Conservation (phyloP, 768 basidiomycete genomes). For the Russula abietina region DNA sequence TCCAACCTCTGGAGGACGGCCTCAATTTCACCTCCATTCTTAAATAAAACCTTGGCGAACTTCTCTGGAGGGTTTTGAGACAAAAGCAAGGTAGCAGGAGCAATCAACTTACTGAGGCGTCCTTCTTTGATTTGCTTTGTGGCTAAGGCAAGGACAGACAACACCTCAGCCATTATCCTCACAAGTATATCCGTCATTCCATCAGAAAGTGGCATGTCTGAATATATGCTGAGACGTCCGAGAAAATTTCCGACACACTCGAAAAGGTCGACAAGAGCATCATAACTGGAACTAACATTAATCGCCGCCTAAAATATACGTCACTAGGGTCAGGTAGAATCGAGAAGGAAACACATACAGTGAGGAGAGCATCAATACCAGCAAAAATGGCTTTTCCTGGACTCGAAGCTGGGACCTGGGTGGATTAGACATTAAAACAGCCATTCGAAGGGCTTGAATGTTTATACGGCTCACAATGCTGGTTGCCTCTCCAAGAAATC, state of each 20-base stretch:
- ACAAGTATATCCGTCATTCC: conserved; percentile 4
- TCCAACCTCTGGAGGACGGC: conserved; percentile 4
- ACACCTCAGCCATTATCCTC: conserved; percentile 6
- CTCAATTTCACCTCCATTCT: conserved; percentile 3
- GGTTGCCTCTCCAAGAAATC: neutral
- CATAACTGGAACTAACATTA: conserved; percentile 3
- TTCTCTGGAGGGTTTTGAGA: neutral
- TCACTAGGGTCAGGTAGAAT: neutral
- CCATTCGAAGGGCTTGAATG: neutral
- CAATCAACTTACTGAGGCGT: conserved; percentile 1
- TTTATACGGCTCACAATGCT: neutral
- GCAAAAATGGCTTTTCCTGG: conserved; percentile 9
- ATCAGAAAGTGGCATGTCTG: neutral
- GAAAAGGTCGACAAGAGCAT: conserved; percentile 14
- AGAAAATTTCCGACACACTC: conserved; percentile 5
- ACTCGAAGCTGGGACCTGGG: neutral
- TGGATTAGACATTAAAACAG: neutral
- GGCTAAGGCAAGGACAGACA: conserved; percentile 11
- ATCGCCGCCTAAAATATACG: neutral
- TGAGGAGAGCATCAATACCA: conserved; percentile 9
- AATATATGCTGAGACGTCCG: conserved; percentile 2
- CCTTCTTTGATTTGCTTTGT: conserved; percentile 10
- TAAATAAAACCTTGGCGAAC: conserved; percentile 2
- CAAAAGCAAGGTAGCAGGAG: neutral
- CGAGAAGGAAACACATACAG: neutral